These are phyloP conservation scores for maize (Zea mays) DNA, from an alignment of 176 grass and related monocot species.

Conservation along the genomic window DNA sequence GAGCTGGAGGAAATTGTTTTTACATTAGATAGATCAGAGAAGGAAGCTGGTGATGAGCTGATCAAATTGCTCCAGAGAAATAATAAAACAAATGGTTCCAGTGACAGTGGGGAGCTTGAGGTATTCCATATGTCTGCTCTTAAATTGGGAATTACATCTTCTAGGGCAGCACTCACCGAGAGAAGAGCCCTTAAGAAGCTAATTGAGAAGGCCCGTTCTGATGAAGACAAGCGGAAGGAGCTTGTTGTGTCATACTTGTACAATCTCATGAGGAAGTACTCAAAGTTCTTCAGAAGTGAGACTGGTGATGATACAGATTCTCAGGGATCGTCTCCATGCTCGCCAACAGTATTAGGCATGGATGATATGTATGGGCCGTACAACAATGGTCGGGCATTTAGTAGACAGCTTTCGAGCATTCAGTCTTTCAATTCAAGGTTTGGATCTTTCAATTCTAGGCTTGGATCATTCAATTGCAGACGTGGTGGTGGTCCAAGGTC, in stretches of 20 bases:
- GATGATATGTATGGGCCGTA: conserved; percentile 71
- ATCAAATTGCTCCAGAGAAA: conserved; percentile 84
- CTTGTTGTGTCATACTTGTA: conserved; percentile 75
- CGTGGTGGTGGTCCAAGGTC: conserved; percentile 57
- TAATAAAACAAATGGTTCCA: conserved; percentile 56
- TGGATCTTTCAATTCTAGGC: conserved; percentile 79
- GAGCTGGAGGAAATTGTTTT: conserved; percentile 81
- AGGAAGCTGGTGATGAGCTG: conserved; percentile 91
- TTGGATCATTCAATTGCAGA: conserved; percentile 79
- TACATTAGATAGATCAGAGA: conserved; percentile 79
- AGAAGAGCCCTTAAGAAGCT: conserved; percentile 94
- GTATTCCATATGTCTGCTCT: conserved; percentile 77
- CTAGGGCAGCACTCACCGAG: conserved; percentile 83
- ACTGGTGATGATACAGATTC: conserved; percentile 81
- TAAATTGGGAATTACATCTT: conserved; percentile 90
- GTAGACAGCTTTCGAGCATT: conserved; percentile 70
- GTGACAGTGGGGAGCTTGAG: conserved; percentile 74
- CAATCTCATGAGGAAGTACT: conserved; percentile 92
- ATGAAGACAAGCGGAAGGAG: conserved; percentile 86
- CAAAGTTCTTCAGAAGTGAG: conserved; percentile 91
- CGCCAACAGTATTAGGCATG: conserved; percentile 65
- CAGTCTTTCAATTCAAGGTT: conserved; percentile 57
- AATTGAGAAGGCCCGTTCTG: conserved; percentile 69
- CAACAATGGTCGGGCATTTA: conserved; percentile 63
- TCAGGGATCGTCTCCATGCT: conserved; percentile 82